Conservation (phyloP, 2,329 filamentous ascomycete species). For the Cladosporium cucumerinum region DNA sequence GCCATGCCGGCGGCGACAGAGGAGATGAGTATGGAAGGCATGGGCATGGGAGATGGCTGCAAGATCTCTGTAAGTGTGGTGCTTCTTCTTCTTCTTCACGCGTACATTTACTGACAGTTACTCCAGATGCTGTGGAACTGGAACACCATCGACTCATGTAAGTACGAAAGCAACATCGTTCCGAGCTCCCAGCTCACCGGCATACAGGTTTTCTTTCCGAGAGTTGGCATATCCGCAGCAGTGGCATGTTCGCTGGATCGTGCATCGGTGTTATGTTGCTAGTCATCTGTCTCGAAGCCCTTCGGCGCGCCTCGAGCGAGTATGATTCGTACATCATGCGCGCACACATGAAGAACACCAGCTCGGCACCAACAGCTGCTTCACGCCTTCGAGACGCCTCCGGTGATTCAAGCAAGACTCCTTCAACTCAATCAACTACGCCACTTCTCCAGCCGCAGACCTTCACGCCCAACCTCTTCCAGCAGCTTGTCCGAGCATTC, state of each 20-base stretch:
- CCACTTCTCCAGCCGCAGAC: background rate
- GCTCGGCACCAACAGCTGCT: background rate
- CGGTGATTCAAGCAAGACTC: background rate
- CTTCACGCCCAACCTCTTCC: conserved; percentile 55
- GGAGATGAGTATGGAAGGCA: conserved; percentile 26
- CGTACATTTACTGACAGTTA: background rate
- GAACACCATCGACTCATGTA: conserved; percentile 64
- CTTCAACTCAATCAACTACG: conserved; percentile 1
- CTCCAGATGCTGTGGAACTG: conserved; percentile 78
- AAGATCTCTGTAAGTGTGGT: conserved; percentile 38
- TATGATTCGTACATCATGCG: conserved; percentile 66
- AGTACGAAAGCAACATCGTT: background rate
- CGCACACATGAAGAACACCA: conserved; percentile 19
- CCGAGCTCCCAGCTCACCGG: background rate
- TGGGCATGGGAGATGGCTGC: conserved; percentile 31
- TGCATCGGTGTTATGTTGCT: conserved; percentile 77
- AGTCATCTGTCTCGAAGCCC: conserved; percentile 66
- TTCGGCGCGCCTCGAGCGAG: conserved; percentile 68
- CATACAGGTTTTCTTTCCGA: conserved; percentile 57
- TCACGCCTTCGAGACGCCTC: background rate
- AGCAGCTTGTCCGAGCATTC: conserved; percentile 65
- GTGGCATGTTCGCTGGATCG: conserved; percentile 71
- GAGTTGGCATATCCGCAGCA: conserved; percentile 67
- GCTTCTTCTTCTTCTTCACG: too few relatives aligned
- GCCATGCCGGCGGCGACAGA: conserved; percentile 16